Percentiles rank a stretch among this genome's conserved stretches.
These are phyloP conservation scores for Rhizophagus clarus DNA, from an alignment of 192 early-diverging fungal species.

Conservation along the genomic window DNA sequence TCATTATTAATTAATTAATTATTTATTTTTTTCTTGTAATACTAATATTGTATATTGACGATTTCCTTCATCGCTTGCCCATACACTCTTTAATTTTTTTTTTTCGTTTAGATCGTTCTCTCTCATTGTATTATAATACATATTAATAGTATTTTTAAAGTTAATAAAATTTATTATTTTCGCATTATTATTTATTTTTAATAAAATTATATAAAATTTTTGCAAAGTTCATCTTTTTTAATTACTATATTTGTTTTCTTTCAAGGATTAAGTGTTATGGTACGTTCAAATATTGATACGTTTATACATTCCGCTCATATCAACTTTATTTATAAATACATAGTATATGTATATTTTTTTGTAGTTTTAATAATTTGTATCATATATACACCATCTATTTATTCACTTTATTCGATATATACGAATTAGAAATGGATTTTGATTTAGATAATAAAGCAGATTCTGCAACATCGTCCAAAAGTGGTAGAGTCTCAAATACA, in stretches of 20 bases:
- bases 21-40: no score
- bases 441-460: neutral
- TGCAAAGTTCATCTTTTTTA: neutral
- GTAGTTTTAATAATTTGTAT: neutral
- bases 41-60: no score
- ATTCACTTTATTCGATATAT: neutral
- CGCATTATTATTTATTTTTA: no score
- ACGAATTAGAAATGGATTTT: neutral
- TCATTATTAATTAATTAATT: no score
- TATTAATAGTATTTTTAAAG: no score
- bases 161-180: no score
- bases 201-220: neutral
- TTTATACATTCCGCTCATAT: neutral
- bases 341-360: neutral
- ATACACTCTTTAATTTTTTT: no score
- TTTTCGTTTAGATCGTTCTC: no score
- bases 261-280: neutral
- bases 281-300: neutral
- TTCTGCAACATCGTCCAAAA: neutral
- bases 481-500: neutral
- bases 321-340: neutral
- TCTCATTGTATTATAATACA: no score
- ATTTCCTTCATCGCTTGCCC: no score
- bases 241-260: neutral
- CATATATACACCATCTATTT: neutral